These are phyloP conservation scores for Phytophthora lateralis DNA, from an alignment of 352 stramenopile genomes.

Conservation along the genomic window DNA sequence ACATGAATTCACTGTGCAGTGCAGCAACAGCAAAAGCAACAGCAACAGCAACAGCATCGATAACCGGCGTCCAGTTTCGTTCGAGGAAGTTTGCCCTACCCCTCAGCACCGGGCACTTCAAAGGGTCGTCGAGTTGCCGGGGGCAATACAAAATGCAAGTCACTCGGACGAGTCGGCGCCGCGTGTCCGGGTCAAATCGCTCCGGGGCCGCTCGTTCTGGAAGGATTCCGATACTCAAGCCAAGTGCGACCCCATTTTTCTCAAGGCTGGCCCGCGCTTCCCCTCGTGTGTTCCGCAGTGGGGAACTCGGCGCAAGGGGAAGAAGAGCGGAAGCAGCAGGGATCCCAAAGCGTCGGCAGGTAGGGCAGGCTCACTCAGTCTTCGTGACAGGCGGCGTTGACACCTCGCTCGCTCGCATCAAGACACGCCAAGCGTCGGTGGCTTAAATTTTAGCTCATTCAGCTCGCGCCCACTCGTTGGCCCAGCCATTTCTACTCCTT, in stretches of 20 bases:
- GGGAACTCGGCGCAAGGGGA: conserved; percentile 28
- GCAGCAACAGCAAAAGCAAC: neutral
- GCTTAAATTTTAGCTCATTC: conserved; percentile 20
- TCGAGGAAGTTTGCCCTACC: conserved; percentile 12
- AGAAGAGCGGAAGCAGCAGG: conserved; percentile 35
- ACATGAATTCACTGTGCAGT: neutral
- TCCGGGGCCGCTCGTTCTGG: conserved; percentile 20
- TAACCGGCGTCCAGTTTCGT: conserved; percentile 8
- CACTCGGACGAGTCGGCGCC: conserved; percentile 4
- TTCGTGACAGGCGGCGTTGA: too few species aligned
- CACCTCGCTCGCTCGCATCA: conserved; percentile 20
- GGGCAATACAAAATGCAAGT: conserved; percentile 7
- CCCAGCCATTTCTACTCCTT: conserved; percentile 17
- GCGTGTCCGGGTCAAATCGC: neutral
- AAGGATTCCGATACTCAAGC: conserved; percentile 21
- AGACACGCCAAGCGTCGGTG: conserved; percentile 21
- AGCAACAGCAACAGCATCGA: neutral
- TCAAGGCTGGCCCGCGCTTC: conserved; percentile 6
- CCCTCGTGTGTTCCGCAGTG: conserved; percentile 32
- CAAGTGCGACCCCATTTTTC: conserved; percentile 19
- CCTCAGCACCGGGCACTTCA: conserved; percentile 11
- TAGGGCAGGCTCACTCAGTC: too few species aligned
- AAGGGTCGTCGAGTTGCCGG: conserved; percentile 11
- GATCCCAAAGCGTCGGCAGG: too few species aligned
- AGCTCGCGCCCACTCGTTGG: conserved; percentile 3